phyloP scores from a whole-genome alignment of 1,284 basidiomycete species.

The Inonotus obliquus region DNA sequence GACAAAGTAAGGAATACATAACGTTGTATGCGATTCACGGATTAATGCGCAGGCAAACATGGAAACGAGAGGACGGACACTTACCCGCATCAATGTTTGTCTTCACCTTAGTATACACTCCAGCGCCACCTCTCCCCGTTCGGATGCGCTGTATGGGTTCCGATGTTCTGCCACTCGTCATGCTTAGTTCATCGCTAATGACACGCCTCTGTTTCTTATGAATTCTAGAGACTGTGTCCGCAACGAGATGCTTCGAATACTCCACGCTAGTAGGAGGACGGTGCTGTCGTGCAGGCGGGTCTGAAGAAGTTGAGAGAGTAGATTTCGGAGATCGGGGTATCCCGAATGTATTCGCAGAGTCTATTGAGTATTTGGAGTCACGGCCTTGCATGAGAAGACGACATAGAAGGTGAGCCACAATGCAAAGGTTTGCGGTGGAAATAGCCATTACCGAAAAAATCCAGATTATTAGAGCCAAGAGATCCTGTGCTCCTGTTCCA shows the following conservation, averaged over 20 bases:
- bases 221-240: neutral
- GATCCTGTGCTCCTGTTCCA: neutral
- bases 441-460: neutral
- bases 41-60: neutral
- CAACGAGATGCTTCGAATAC: neutral
- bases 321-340: neutral
- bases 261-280: neutral
- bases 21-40: neutral
- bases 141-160: neutral
- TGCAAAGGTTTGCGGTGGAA: neutral
- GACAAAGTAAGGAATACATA: too few species aligned
- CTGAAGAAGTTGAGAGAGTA: neutral
- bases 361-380: neutral
- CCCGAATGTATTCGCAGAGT: neutral
- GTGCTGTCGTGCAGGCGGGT: neutral
- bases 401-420: neutral
- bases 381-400: neutral
- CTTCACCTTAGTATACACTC: neutral
- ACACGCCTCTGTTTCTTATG: neutral
- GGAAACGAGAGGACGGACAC: neutral
- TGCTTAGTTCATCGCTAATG: neutral
- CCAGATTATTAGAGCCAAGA: neutral
- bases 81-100: conserved; percentile 8
- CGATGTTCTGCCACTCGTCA: neutral
- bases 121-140: conserved; percentile 8